Percentiles rank a stretch among this genome's conserved stretches.
Evolutionary conservation across 352 stramenopile genomes (phyloP).

Genomic region (Phytopythium helicoides): DNA sequence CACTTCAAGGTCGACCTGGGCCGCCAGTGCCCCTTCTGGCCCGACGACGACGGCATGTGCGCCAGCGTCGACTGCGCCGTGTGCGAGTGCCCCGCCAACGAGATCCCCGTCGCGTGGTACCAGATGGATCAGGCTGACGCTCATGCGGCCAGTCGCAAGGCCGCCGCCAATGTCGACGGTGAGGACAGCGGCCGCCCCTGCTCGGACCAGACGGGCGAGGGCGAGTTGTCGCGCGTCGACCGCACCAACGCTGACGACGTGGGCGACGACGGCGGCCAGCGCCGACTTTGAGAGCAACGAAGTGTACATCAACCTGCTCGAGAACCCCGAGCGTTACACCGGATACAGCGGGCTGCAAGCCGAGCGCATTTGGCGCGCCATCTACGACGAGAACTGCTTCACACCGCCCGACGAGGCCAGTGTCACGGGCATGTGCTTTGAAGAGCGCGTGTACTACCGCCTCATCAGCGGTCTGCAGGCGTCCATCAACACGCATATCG

Average conservation of each 20-base stretch:
- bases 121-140: conserved; percentile 54
- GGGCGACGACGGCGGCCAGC: conserved; percentile 51
- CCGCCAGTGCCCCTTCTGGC: conserved; percentile 89
- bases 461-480: conserved; percentile 95
- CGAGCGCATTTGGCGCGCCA: conserved; percentile 94
- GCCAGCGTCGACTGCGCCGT: conserved; percentile 88
- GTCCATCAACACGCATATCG: conserved; percentile 95
- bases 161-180: conserved; percentile 1
- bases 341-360: conserved; percentile 94
- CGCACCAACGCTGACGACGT: conserved; percentile 68
- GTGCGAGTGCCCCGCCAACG: conserved; percentile 83
- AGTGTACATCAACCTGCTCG: conserved; percentile 94
- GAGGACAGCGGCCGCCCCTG: conserved; percentile 37
- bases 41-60: conserved; percentile 91
- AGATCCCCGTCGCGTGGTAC: conserved; percentile 85
- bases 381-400: conserved; percentile 99
- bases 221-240: conserved; percentile 71
- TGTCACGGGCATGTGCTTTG: conserved; percentile 81
- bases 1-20: conserved; percentile 93
- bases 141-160: conserved; percentile 18
- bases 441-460: conserved; percentile 96
- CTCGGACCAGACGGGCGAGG: conserved; percentile 67
- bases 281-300: conserved; percentile 57
- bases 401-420: conserved; percentile 53
- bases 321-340: conserved; percentile 98